These are phyloP conservation scores for Cercospora beticola DNA, from an alignment of 2,329 filamentous ascomycete genomes.

Conservation along the genomic window DNA sequence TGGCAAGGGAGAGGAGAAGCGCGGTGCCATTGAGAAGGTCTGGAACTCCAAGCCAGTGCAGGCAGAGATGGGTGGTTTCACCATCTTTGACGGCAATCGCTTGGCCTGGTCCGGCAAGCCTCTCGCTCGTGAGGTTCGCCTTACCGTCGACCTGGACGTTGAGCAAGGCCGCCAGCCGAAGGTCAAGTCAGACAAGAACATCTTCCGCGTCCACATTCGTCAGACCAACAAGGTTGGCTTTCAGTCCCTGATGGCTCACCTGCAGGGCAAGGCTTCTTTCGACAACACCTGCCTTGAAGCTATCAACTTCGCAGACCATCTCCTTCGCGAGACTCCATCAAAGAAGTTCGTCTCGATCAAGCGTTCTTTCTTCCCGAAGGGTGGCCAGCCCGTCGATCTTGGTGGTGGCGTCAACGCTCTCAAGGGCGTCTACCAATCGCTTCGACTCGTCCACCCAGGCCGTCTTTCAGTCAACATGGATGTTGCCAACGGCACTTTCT, in stretches of 20 bases:
- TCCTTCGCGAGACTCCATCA: constrained; percentile 77
- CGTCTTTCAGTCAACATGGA: constrained; percentile 80
- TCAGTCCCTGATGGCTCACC: constrained; percentile 63
- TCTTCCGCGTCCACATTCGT: constrained; percentile 62
- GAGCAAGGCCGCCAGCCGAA: constrained; percentile 53
- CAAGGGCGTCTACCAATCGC: constrained; percentile 86
- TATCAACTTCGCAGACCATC: constrained; percentile 88
- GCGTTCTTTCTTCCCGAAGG: constrained; percentile 73
- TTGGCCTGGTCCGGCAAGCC: constrained; percentile 70
- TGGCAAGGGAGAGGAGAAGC: constrained; percentile 62
- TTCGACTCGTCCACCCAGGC: constrained; percentile 66
- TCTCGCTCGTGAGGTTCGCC: constrained; percentile 37
- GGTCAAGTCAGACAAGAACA: constrained; percentile 43
- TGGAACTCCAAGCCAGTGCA: constrained; percentile 68
- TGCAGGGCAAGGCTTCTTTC: constrained; percentile 60
- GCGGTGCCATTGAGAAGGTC: constrained; percentile 68
- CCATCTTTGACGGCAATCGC: constrained; percentile 80
- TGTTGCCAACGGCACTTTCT: constrained; percentile 89
- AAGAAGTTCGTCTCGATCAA: constrained; percentile 69
- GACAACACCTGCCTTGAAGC: constrained; percentile 71
- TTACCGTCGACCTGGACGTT: constrained; percentile 70
- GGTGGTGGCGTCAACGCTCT: constrained; percentile 69
- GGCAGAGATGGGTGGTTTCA: constrained; percentile 54
- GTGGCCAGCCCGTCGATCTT: constrained; percentile 54
- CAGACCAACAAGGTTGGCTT: constrained; percentile 70